Evolutionary conservation across 73 alveolate genomes (phyloP), one percentile per base, ranked within the genome.

Genomic region (Blepharisma japonicum): DNA sequence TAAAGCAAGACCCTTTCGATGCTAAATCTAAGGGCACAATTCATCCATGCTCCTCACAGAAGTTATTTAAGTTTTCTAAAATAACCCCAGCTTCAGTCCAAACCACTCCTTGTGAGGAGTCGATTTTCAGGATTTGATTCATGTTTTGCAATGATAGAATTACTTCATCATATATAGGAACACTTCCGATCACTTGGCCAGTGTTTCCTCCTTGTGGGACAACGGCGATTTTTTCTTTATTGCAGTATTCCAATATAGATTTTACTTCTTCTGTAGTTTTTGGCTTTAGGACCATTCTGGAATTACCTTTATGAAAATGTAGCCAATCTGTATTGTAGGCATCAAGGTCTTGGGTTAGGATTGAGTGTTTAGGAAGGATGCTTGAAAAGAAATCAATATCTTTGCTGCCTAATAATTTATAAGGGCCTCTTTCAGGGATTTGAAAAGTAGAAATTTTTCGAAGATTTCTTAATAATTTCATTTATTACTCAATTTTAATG

Each of bases 181-280:
- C 74, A 50, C 88, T 68, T 27, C 98, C 98, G 14, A 96, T 96
- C 1, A 93, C 98, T 3, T 87, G 87, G 11, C 98, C 96, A 53
- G 98, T 93, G 68, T 93, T 93, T 6, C 98, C 98, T 7, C 96
- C 96, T 83, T 93, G 82, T 8, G 98, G 98, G 6, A 87, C 94
- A 9, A 93, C 92, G 6, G 91, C 94, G n/a, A 93, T 9, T 50
- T 51, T 79, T 50, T 88, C 50, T 6, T 91, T 86, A 81, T 86
- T 86, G 81, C 97, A 93, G 84, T 82, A 86, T 47, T 71, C 47
- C 49, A 93, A 81, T 18, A 93, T 38, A 6, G 78, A 39, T 21
- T 85, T 42, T 3, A 87, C 90, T 80, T 91, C 80, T 20, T 79
- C 93, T 9, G 93, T 88, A 6, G 88, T 77, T 32, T 71, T 56